These are phyloP conservation scores for Globisporangium rhizosaccharum DNA, from an alignment of 352 stramenopile species.

Conservation along the genomic window DNA sequence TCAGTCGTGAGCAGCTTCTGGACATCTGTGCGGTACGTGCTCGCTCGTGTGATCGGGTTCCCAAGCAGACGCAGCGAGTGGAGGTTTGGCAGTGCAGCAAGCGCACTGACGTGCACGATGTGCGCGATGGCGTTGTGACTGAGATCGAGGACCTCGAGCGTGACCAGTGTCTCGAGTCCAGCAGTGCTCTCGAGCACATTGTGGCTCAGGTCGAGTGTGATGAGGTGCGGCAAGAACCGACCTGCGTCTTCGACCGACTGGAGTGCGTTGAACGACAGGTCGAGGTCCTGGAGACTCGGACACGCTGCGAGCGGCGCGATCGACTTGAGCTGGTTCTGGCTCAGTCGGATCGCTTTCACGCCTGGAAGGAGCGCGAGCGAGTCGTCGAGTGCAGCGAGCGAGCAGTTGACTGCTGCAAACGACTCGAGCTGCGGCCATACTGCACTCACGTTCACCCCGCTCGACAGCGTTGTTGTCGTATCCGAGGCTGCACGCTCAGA, in stretches of 20 bases:
- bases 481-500: not conserved
- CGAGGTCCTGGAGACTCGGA: conserved; percentile 6
- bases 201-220: conserved; percentile 14
- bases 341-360: conserved; percentile 8
- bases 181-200: conserved; percentile 13
- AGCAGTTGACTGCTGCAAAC: conserved; percentile 14
- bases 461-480: not conserved
- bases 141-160: conserved; percentile 16
- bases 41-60: conserved; percentile 12
- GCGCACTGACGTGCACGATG: conserved; percentile 13
- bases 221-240: conserved; percentile 8
- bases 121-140: conserved; percentile 15
- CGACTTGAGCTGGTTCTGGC: conserved; percentile 10
- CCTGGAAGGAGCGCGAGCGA: conserved; percentile 13
- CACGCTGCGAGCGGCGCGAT: conserved; percentile 8
- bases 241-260: conserved; percentile 11
- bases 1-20: conserved; percentile 15
- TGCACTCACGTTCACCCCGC: not conserved
- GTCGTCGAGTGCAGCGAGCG: conserved; percentile 9
- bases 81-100: conserved; percentile 14
- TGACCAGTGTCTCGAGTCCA: conserved; percentile 15
- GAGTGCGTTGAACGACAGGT: conserved; percentile 13
- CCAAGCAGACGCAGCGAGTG: conserved; percentile 12
- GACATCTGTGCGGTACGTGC: conserved; percentile 13
- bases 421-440: conserved; percentile 16